These are phyloP conservation scores for Thyridium curvatum DNA, from an alignment of 2,329 filamentous ascomycete species.

Conservation along the genomic window DNA sequence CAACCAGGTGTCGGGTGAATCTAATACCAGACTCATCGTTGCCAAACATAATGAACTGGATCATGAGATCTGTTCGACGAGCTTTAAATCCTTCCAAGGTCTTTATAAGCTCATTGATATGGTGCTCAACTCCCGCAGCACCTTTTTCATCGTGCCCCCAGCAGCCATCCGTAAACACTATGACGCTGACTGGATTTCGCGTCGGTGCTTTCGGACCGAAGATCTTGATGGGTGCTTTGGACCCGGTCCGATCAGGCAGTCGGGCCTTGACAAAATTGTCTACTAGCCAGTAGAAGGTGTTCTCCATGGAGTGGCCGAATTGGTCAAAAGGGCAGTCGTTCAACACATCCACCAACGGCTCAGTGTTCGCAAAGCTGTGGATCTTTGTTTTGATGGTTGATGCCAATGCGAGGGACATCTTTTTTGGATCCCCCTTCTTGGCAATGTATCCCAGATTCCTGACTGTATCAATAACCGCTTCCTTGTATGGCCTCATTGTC, in stretches of 20 bases:
- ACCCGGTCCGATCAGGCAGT: no score
- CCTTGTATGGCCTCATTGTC: conserved; percentile 8
- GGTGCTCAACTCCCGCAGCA: not conserved
- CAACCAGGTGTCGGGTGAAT: not conserved
- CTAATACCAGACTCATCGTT: not conserved
- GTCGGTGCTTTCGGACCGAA: no score
- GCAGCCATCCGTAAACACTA: no score
- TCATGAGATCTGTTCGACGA: not conserved
- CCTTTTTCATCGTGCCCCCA: not conserved
- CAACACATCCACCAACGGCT: no score
- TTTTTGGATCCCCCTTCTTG: not conserved
- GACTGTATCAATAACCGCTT: not conserved
- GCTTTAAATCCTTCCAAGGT: not conserved
- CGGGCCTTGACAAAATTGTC: no score
- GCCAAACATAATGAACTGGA: not conserved
- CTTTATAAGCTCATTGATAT: not conserved
- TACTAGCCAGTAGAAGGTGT: no score
- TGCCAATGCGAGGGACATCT: not conserved
- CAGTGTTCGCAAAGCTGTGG: no score
- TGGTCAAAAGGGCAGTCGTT: no score
- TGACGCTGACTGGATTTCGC: no score
- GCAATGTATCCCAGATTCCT: not conserved
- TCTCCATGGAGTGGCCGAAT: no score
- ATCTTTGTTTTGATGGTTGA: not conserved
- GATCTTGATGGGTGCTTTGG: no score